phyloP scores from a whole-genome alignment of 2,329 filamentous ascomycete genomes.

The Torrubiella hemipterigena region DNA sequence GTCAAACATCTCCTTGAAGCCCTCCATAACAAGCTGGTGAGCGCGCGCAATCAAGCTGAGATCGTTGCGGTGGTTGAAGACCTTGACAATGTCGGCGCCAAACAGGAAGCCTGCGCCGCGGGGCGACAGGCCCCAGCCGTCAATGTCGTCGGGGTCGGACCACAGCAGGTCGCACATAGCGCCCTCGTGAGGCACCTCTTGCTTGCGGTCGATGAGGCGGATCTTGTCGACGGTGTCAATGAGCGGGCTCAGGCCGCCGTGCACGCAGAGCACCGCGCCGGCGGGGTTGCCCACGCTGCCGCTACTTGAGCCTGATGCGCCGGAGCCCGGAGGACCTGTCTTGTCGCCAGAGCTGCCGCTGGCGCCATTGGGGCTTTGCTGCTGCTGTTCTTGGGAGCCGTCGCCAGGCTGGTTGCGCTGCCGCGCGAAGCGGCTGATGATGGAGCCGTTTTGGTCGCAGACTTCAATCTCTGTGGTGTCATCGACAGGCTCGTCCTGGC shows the following conservation, averaged over 20 bases:
- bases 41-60: constrained; percentile 85
- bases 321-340: constrained; percentile 67
- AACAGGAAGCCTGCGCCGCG: constrained; percentile 94
- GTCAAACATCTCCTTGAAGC: constrained; percentile 99
- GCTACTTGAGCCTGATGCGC: constrained; percentile 58
- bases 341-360: constrained; percentile 12
- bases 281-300: constrained; percentile 54
- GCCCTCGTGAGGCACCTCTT: constrained; percentile 96
- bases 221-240: constrained; percentile 96
- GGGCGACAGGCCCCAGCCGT: constrained; percentile 90
- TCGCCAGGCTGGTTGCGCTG: constrained; percentile 17
- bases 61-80: constrained; percentile 91
- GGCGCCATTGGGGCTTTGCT: constrained; percentile 15
- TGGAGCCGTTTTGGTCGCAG: constrained; percentile 68
- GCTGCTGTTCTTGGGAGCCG: constrained; percentile 12
- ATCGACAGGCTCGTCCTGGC: constrained; percentile 37
- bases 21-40: constrained; percentile 98
- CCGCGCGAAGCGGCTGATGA: constrained; percentile 61
- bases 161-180: constrained; percentile 98
- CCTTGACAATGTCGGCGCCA: constrained; percentile 87
- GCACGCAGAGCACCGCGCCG: constrained; percentile 86
- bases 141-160: constrained; percentile 97
- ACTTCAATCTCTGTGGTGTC: constrained; percentile 88
- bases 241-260: constrained; percentile 82
- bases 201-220: constrained; percentile 84